Conservation (phyloP, 164 flowering plant species). For the Stephania cephalantha region DNA sequence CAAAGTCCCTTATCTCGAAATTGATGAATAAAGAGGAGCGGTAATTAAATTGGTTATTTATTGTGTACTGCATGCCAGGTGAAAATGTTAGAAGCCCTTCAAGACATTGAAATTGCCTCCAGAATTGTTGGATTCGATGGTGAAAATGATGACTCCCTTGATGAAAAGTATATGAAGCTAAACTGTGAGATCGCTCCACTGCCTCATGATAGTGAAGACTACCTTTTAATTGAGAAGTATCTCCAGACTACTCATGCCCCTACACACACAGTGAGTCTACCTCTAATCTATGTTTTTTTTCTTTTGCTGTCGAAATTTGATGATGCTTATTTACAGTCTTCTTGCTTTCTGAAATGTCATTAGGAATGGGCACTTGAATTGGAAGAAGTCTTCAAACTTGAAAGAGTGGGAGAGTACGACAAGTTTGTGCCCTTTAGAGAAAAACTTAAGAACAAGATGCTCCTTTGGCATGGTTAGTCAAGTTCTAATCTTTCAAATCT, state of each 20-base stretch:
- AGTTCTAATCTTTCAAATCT: not conserved
- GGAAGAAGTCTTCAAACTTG: slow-evolving; percentile 90
- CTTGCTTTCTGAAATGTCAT: not conserved
- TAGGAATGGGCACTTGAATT: slow-evolving; percentile 94
- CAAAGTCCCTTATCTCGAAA: not conserved
- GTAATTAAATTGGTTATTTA: not conserved
- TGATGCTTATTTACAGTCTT: not conserved
- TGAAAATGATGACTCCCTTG: slow-evolving; percentile 67
- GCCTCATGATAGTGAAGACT: slow-evolving; percentile 78
- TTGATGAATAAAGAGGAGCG: not conserved
- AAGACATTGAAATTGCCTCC: slow-evolving; percentile 96
- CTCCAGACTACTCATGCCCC: slow-evolving; percentile 92
- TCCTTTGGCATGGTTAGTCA: slow-evolving; percentile 92
- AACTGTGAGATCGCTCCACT: slow-evolving; percentile 54
- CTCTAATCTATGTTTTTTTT: not conserved
- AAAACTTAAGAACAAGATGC: slow-evolving; percentile 85
- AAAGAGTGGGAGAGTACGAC: slow-evolving; percentile 83
- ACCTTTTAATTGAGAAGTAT: slow-evolving; percentile 67
- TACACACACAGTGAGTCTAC: slow-evolving; percentile 66
- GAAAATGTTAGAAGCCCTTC: slow-evolving; percentile 95
- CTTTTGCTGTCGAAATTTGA: not conserved
- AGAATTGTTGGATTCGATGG: slow-evolving; percentile 85
- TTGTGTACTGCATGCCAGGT: slow-evolving; percentile 36
- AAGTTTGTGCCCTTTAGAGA: slow-evolving; percentile 57
- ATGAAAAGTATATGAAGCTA: slow-evolving; percentile 83